These are phyloP conservation scores for Macrocybe gigantea DNA, from an alignment of 768 basidiomycete species.

Conservation along the genomic window DNA sequence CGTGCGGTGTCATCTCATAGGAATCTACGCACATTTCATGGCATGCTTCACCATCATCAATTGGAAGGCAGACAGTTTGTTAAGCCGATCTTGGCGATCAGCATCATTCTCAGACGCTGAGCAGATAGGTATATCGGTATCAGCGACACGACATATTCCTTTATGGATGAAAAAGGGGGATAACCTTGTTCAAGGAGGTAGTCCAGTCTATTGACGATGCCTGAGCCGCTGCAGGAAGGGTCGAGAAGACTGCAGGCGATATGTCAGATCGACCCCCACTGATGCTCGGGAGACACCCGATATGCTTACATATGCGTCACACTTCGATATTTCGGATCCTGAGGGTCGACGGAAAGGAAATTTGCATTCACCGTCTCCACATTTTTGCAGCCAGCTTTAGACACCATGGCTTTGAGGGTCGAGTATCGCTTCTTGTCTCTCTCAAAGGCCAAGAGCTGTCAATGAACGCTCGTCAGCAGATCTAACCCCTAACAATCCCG, in stretches of 20 bases:
- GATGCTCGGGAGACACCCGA: neutral
- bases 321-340: constrained; percentile 49
- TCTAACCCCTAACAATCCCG: neutral
- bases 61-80: constrained; percentile 85
- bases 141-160: neutral
- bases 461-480: neutral
- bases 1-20: neutral
- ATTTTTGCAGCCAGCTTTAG: constrained; percentile 80
- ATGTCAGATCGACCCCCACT: neutral
- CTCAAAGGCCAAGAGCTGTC: constrained; percentile 83
- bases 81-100: constrained; percentile 62
- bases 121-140: constrained; percentile 3
- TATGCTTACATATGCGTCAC: constrained; percentile 82
- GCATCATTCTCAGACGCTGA: constrained; percentile 54
- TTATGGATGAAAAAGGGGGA: constrained; percentile 9
- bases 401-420: constrained; percentile 81
- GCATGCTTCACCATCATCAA: constrained; percentile 89
- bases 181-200: constrained; percentile 72
- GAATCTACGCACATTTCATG: constrained; percentile 70
- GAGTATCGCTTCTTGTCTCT: constrained; percentile 74
- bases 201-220: constrained; percentile 87
- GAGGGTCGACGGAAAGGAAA: constrained; percentile 77
- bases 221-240: constrained; percentile 94
- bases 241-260: constrained; percentile 66
- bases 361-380: constrained; percentile 71